Evolutionary conservation across 2,329 filamentous ascomycete species (phyloP).

Genomic region (Colletotrichum phormii): DNA sequence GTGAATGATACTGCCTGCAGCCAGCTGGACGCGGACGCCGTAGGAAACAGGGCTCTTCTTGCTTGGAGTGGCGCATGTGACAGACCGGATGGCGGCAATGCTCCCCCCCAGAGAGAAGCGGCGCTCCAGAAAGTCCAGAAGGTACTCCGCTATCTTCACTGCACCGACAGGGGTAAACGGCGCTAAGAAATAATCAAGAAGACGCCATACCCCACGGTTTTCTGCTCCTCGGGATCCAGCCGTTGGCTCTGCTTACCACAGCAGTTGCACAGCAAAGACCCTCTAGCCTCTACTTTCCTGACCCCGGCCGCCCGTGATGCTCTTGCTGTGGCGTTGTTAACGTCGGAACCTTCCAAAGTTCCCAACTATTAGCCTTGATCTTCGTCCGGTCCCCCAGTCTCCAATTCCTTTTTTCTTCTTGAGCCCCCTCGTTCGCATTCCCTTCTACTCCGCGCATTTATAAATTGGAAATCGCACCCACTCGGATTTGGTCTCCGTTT

Average conservation of each 20-base stretch:
- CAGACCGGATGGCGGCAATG: conserved; percentile 37
- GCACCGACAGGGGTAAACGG: conserved; percentile 26
- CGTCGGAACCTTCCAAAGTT: conserved; percentile 13
- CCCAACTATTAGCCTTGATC: conserved; percentile 1
- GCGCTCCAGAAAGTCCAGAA: not conserved
- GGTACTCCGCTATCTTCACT: conserved; percentile 19
- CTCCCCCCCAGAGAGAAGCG: conserved; percentile 9
- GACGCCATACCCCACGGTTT: conserved; percentile 39
- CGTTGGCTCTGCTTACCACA: conserved; percentile 8
- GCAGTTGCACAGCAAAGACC: not conserved
- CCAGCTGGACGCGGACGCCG: conserved; percentile 20
- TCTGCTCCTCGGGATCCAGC: conserved; percentile 11
- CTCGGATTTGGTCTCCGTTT: not conserved
- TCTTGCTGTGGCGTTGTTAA: not conserved
- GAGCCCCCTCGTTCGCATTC: conserved; percentile 13
- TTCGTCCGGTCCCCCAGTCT: conserved; percentile 7
- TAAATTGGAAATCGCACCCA: conserved; percentile 26
- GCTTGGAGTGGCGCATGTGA: conserved; percentile 39
- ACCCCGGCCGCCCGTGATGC: conserved; percentile 10
- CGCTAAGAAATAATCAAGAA: conserved; percentile 40
- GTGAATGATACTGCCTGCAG: conserved; percentile 4
- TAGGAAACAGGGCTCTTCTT: conserved; percentile 29
- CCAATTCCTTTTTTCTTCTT: conserved; percentile 23
- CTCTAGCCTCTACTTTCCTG: conserved; percentile 7
- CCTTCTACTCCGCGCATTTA: conserved; percentile 7